Conservation (phyloP, 768 basidiomycete genomes). For the Hypholoma sublateritium region DNA sequence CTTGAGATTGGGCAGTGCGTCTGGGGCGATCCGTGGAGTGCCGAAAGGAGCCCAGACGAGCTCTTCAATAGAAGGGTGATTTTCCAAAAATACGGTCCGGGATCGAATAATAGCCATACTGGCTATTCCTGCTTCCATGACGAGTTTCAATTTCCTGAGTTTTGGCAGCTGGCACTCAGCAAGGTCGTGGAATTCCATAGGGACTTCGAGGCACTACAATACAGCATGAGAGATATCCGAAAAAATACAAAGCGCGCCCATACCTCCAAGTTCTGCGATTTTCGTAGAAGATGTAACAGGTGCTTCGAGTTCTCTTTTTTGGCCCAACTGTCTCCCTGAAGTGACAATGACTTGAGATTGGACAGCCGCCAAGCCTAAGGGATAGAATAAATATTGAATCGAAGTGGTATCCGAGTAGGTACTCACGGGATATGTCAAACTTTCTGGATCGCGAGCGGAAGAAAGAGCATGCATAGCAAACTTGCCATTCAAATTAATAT, state of each 20-base stretch:
- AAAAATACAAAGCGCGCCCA: background rate
- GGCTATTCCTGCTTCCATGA: conserved; percentile 38
- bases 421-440: conserved; percentile 39
- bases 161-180: conserved; percentile 36
- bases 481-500: conserved; percentile 35
- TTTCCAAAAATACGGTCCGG: conserved; percentile 38
- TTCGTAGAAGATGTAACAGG: conserved; percentile 26
- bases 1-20: conserved; percentile 40
- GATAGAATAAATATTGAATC: background rate
- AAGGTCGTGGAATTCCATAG: conserved; percentile 43
- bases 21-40: conserved; percentile 29
- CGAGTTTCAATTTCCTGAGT: conserved; percentile 40
- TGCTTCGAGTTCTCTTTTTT: conserved; percentile 28
- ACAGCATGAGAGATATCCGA: background rate
- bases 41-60: conserved; percentile 46
- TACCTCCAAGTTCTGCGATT: conserved; percentile 30
- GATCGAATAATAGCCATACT: conserved; percentile 32
- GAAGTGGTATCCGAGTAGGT: background rate
- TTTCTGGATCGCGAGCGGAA: conserved; percentile 26
- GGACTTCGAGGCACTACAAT: conserved; percentile 41
- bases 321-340: conserved; percentile 30
- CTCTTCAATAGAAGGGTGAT: conserved; percentile 46
- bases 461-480: conserved; percentile 39
- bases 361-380: conserved; percentile 29
- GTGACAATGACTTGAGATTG: conserved; percentile 28